A percentile compares a stretch with the other conserved stretches of the same genome.
Evolutionary conservation across 202 grass and related monocot species (phyloP).

Genomic region (Cymbopogon flexuosus): DNA sequence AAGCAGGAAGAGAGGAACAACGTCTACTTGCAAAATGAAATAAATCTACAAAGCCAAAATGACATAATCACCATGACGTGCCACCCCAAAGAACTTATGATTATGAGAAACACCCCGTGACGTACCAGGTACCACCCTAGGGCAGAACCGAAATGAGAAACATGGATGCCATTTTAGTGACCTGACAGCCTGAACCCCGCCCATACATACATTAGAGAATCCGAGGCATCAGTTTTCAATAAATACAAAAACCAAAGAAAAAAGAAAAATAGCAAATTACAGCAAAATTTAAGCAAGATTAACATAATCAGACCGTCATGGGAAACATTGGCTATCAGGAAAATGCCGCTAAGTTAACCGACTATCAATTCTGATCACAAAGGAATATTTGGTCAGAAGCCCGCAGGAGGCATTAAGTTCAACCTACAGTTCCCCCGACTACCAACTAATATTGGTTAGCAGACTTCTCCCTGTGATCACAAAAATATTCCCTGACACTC

Average conservation of each 20-base stretch:
- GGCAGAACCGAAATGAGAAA: neutral
- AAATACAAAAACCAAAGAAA: neutral
- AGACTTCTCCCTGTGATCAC: constrained; percentile 29
- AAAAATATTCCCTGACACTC: constrained; percentile 42
- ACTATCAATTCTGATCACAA: constrained; percentile 45
- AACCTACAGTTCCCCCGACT: constrained; percentile 37
- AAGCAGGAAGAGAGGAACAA: no score
- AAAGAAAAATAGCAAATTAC: neutral
- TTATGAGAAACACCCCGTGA: no score
- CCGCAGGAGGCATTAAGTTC: constrained; percentile 31
- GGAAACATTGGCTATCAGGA: constrained; percentile 42
- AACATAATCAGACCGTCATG: neutral
- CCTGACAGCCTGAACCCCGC: neutral
- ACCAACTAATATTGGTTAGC: constrained; percentile 50
- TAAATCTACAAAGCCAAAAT: neutral
- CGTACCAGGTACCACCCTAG: neutral
- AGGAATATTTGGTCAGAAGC: constrained; percentile 43
- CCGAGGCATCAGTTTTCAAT: neutral
- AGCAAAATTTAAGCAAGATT: constrained; percentile 26
- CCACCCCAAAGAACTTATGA: no score
- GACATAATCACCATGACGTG: neutral
- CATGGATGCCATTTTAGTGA: neutral
- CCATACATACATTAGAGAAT: neutral
- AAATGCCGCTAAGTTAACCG: constrained; percentile 47
- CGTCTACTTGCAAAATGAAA: no score